These are phyloP conservation scores for Telopea speciosissima DNA, from an alignment of 177 flowering plant genomes.

Conservation along the genomic window DNA sequence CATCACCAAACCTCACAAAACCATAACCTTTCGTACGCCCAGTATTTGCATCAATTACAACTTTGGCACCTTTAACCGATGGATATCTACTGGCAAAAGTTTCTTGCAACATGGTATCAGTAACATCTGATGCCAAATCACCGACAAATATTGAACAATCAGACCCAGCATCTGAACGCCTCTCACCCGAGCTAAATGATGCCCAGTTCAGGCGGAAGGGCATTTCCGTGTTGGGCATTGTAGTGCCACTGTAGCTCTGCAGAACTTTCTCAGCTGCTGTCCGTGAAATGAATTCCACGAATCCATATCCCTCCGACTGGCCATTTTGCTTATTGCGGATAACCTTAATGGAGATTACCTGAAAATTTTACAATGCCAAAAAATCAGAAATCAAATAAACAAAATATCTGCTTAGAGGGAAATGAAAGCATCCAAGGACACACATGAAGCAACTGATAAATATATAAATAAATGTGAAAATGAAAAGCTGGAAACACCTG, in stretches of 20 bases:
- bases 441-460: no score
- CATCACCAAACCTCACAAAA: slow-evolving; percentile 96
- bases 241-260: slow-evolving; percentile 45
- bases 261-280: slow-evolving; percentile 83
- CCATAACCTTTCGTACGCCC: slow-evolving; percentile 98
- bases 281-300: slow-evolving; percentile 77
- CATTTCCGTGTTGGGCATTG: slow-evolving; percentile 86
- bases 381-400: no score
- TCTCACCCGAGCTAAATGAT: slow-evolving; percentile 79
- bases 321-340: slow-evolving; percentile 94
- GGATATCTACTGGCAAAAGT: slow-evolving; percentile 70
- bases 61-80: slow-evolving; percentile 95
- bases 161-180: slow-evolving; percentile 69
- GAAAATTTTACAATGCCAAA: slow-evolving; percentile 7
- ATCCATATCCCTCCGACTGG: slow-evolving; percentile 89
- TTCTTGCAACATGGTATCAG: slow-evolving; percentile 77
- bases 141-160: slow-evolving; percentile 97
- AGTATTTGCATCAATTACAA: slow-evolving; percentile 89
- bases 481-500: not conserved
- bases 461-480: not conserved
- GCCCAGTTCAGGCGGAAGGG: slow-evolving; percentile 96
- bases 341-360: slow-evolving; percentile 70
- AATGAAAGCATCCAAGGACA: not conserved
- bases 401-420: not conserved
- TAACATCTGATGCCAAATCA: slow-evolving; percentile 91